Evolutionary conservation across 2,329 filamentous ascomycete genomes (phyloP), one percentile per base, ranked within the genome.

Genomic region (Claviceps sp.): DNA sequence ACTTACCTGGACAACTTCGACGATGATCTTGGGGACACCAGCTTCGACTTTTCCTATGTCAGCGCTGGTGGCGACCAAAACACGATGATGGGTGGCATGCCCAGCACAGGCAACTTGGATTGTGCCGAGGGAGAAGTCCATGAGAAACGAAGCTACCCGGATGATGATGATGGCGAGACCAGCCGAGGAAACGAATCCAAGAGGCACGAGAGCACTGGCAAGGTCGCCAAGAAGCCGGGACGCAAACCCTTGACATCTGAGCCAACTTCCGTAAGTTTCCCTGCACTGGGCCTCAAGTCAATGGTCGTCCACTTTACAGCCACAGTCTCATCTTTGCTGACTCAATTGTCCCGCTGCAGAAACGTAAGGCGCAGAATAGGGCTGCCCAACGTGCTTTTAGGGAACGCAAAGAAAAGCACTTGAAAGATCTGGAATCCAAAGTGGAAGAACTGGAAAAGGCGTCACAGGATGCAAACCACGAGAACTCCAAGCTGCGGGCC

Each of bases 201-300:
- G 73, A 80, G 89, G 57, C 81, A 87, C 55, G 89, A 95, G 68
- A 81, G 84, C 54, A 83, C 89, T 52, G 88, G 90, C 45, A 95
- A 93, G 70, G 76, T 84, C 44, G 81, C 88, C 24, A 97, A 97
- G 80, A 98, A 97, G 72, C 91, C 93, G 4, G 93, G 93, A 49
- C 82, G 93, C 57, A 98, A 98, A 75, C 93, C 91, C 19, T 75
- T 97, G 62, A 97, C 89, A 47, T 94, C 88, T 22, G 93, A 97
- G 68, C 93, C 93, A 24, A 97, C 87, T 60, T 93, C 90, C 59
- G 91, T 97, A 82, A 74, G 90, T 81, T 55, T 43, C 6, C 19
- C 13, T 22, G 2, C 22, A 10, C 17, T 24, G 30, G 30, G 30
- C 4, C 30, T 34, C 30, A 4, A 34, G 10, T 34, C 30, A 34